These are phyloP conservation scores for Aphanomyces astaci DNA, from an alignment of 352 stramenopile species.

Conservation along the genomic window DNA sequence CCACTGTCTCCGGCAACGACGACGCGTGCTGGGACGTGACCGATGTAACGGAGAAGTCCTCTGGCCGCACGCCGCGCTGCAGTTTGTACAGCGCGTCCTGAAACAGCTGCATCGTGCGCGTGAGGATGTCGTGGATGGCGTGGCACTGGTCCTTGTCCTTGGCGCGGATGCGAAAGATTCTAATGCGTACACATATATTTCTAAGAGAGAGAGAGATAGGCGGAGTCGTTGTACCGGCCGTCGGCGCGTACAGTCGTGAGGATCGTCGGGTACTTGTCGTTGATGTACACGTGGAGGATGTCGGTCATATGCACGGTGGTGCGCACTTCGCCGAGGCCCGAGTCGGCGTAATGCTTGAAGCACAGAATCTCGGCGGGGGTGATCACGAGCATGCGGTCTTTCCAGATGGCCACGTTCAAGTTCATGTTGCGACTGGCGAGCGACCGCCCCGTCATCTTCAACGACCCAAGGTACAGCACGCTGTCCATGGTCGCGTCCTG, in stretches of 20 bases:
- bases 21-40: conserved; percentile 70
- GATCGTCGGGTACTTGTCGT: conserved; percentile 59
- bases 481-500: conserved; percentile 74
- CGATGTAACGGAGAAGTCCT: conserved; percentile 62
- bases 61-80: conserved; percentile 49
- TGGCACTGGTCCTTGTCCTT: conserved; percentile 56
- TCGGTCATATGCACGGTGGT: conserved; percentile 65
- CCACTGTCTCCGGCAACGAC: conserved; percentile 48
- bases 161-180: conserved; percentile 55
- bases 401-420: conserved; percentile 68
- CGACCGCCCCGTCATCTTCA: conserved; percentile 65
- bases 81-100: conserved; percentile 63
- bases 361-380: conserved; percentile 68
- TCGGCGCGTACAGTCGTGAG: conserved; percentile 65
- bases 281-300: conserved; percentile 70
- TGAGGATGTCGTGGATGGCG: conserved; percentile 42
- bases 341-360: conserved; percentile 49
- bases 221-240: conserved; percentile 30
- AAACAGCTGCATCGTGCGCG: conserved; percentile 56
- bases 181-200: conserved; percentile 1
- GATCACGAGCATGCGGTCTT: conserved; percentile 69
- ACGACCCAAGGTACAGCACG: conserved; percentile 66
- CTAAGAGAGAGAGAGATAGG: background rate
- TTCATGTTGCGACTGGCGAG: conserved; percentile 61
- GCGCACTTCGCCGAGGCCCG: conserved; percentile 53